Percentiles rank a stretch among this genome's conserved stretches.
Conservation (phyloP, 1,284 basidiomycete species). For the Vanrija humicola region DNA sequence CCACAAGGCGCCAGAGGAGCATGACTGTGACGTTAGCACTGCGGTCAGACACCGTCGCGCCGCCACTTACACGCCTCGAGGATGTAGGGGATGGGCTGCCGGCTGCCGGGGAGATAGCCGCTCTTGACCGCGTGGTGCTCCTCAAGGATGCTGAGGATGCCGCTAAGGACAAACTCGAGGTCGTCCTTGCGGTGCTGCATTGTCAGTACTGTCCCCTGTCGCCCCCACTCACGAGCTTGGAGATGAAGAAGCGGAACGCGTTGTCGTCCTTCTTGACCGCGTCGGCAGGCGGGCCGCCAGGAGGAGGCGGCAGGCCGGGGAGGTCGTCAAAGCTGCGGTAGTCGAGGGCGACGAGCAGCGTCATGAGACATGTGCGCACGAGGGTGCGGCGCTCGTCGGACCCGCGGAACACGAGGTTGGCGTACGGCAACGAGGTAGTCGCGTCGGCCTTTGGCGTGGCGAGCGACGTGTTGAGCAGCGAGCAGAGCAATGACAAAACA, state of each 20-base stretch:
- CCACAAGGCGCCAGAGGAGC: slow-evolving; percentile 84
- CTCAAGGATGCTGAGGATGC: slow-evolving; percentile 65
- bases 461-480: slow-evolving; percentile 81
- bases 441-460: slow-evolving; percentile 55
- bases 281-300: slow-evolving; percentile 11
- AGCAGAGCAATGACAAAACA: slow-evolving; percentile 82
- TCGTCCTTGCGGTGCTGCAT: slow-evolving; percentile 74
- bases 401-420: slow-evolving; percentile 82
- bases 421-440: slow-evolving; percentile 64
- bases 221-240: slow-evolving; percentile 57
- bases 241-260: slow-evolving; percentile 81
- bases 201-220: slow-evolving; percentile 54
- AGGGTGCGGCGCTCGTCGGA: slow-evolving; percentile 66
- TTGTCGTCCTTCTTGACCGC: slow-evolving; percentile 59
- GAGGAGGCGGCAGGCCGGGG: background rate
- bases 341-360: slow-evolving; percentile 71
- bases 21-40: slow-evolving; percentile 56
- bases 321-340: slow-evolving; percentile 59
- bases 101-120: slow-evolving; percentile 74
- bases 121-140: slow-evolving; percentile 69
- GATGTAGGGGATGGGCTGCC: slow-evolving; percentile 72
- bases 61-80: slow-evolving; percentile 66
- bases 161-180: slow-evolving; percentile 73
- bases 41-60: background rate
- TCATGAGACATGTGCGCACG: slow-evolving; percentile 67